These are phyloP conservation scores for Ceratocystis harringtonii DNA, from an alignment of 2,329 filamentous ascomycete species.

Conservation along the genomic window DNA sequence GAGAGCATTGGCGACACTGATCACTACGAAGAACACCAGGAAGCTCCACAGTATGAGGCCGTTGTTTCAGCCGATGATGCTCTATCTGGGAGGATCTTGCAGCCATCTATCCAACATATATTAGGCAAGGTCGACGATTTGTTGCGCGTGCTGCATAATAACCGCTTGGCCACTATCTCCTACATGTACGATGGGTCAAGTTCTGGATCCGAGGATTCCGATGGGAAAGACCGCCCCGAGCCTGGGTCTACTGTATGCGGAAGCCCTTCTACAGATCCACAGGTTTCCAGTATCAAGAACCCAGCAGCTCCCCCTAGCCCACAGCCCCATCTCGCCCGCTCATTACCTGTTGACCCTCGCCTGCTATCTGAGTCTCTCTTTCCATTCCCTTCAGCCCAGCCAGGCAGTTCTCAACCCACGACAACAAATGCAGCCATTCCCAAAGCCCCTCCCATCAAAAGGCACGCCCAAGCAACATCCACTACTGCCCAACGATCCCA, in stretches of 20 bases:
- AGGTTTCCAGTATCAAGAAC: not conserved
- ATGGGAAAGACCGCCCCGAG: not conserved
- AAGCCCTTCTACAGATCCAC: not conserved
- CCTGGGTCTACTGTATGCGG: not conserved
- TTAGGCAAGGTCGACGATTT: constrained; percentile 54
- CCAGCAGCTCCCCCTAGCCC: not conserved
- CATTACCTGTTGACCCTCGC: not conserved
- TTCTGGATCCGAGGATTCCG: not conserved
- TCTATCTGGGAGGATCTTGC: constrained; percentile 45
- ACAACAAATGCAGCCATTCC: not conserved
- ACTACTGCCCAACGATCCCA: not conserved
- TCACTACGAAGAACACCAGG: constrained; percentile 17
- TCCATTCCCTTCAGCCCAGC: constrained; percentile 2
- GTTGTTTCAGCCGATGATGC: constrained; percentile 57
- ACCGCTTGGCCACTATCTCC: constrained; percentile 31
- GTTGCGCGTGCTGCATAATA: constrained; percentile 54
- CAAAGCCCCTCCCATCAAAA: not conserved
- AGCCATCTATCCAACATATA: constrained; percentile 54
- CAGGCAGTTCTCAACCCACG: not conserved
- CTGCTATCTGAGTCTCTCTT: not conserved
- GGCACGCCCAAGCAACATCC: not conserved
- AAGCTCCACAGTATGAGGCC: constrained; percentile 28
- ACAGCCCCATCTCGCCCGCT: not conserved
- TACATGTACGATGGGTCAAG: constrained; percentile 16
- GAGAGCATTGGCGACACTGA: not conserved